These are phyloP conservation scores for Spiromastix sp. DNA, from an alignment of 2,329 filamentous ascomycete species.

Conservation along the genomic window DNA sequence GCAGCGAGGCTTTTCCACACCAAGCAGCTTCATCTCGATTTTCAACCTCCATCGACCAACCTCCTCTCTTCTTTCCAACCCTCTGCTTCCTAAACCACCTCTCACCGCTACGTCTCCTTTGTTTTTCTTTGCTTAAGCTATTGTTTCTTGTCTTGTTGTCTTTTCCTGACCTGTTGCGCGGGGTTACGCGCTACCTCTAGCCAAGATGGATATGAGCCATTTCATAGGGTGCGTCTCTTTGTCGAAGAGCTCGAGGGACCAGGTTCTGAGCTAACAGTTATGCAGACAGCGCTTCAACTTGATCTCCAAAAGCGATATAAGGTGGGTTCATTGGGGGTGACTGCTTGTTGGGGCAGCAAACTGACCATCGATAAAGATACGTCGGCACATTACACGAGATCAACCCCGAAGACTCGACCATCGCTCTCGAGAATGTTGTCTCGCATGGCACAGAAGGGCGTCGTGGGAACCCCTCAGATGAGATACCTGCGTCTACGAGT, in stretches of 20 bases:
- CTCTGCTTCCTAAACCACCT: conserved; percentile 15
- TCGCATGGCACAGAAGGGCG: conserved; percentile 93
- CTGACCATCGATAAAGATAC: conserved; percentile 54
- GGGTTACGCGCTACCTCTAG: conserved; percentile 21
- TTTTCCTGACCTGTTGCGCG: conserved; percentile 15
- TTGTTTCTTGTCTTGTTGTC: conserved; percentile 4
- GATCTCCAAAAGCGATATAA: conserved; percentile 95
- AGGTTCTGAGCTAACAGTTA: conserved; percentile 20
- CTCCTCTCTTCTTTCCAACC: conserved; percentile 16
- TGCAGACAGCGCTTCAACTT: conserved; percentile 82
- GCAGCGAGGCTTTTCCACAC: conserved; percentile 9
- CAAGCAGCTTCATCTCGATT: conserved; percentile 8
- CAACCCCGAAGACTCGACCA: conserved; percentile 93
- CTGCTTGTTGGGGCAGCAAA: conserved; percentile 1
- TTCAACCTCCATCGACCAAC: conserved; percentile 14
- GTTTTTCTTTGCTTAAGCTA: conserved; percentile 6
- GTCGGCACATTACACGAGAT: conserved; percentile 94
- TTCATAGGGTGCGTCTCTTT: conserved; percentile 35
- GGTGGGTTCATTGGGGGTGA: conserved; percentile 48
- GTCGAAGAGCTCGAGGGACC: conserved; percentile 5
- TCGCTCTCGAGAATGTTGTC: conserved; percentile 90
- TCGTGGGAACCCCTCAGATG: conserved; percentile 64
- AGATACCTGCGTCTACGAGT: conserved; percentile 73
- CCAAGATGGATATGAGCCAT: conserved; percentile 40
- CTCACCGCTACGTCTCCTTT: conserved; percentile 8